Percentiles rank a stretch among this genome's conserved stretches.
Evolutionary conservation across 83 land plant species (phyloP).

Genomic region (Picea abies): DNA sequence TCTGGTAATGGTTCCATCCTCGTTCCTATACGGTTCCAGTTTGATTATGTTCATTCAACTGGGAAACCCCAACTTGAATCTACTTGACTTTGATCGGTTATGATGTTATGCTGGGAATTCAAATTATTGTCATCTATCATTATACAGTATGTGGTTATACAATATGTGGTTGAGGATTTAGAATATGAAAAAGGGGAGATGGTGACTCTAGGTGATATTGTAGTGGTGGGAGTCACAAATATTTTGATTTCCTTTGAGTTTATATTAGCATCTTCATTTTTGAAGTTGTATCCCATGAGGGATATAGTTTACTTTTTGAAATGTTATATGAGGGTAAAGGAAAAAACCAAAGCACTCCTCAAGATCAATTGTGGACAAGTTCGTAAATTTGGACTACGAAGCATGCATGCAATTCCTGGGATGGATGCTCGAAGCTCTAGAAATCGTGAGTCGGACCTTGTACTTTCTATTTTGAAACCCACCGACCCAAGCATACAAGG

Average conservation of each 20-base stretch:
- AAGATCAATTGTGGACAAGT: conserved; percentile 10
- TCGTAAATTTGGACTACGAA: background rate
- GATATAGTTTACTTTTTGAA: conserved; percentile 60
- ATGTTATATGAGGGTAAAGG: conserved; percentile 48
- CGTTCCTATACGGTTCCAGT: no score
- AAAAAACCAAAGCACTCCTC: background rate
- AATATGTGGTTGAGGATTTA: no score
- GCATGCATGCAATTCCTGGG: conserved; percentile 45
- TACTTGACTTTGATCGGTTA: no score
- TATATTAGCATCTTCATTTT: conserved; percentile 42
- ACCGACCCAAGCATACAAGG: background rate
- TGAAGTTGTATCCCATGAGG: conserved; percentile 55
- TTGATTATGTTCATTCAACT: no score
- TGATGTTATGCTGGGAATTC: no score
- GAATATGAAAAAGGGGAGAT: background rate
- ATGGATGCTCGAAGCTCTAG: conserved; percentile 52
- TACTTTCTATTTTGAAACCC: background rate
- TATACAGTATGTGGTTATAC: no score
- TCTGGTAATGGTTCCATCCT: no score
- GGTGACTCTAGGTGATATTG: conserved; percentile 28
- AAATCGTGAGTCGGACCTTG: conserved; percentile 51
- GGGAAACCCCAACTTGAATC: no score
- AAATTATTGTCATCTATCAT: no score
- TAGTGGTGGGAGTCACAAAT: conserved; percentile 46
- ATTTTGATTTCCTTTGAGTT: conserved; percentile 35